phyloP scores from a whole-genome alignment of 1,284 basidiomycete species.

The Phaffia rhodozyma region DNA sequence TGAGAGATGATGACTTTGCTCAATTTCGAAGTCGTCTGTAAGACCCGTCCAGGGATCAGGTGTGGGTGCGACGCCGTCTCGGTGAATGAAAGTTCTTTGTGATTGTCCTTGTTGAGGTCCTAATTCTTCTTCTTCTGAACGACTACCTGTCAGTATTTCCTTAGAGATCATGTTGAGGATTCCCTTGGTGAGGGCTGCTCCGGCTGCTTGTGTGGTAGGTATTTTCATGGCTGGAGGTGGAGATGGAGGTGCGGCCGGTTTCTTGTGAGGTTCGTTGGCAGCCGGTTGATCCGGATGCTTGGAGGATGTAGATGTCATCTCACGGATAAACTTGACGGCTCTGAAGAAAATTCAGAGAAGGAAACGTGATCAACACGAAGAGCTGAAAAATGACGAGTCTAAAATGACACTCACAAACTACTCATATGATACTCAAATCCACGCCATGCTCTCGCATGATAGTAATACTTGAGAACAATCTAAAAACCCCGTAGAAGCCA shows the following conservation, averaged over 20 bases:
- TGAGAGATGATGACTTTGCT: slow-evolving; percentile 63
- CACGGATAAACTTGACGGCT: slow-evolving; percentile 71
- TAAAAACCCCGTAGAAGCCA: slow-evolving; percentile 27
- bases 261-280: not conserved
- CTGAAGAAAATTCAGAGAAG: slow-evolving; percentile 33
- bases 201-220: not conserved
- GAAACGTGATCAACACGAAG: not conserved
- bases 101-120: slow-evolving; percentile 16
- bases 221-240: not conserved
- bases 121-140: slow-evolving; percentile 17
- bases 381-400: not conserved
- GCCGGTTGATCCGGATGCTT: not conserved
- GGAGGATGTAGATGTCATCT: slow-evolving; percentile 28
- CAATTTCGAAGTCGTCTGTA: slow-evolving; percentile 34
- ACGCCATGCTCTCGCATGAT: slow-evolving; percentile 57
- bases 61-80: slow-evolving; percentile 20
- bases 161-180: slow-evolving; percentile 14
- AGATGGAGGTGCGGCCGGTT: not conserved
- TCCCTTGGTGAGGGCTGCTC: slow-evolving; percentile 10
- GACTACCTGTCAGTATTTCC: not conserved
- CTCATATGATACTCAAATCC: slow-evolving; percentile 82
- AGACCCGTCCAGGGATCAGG: slow-evolving; percentile 29
- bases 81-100: slow-evolving; percentile 20
- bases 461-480: slow-evolving; percentile 82
- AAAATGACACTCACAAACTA: slow-evolving; percentile 47